A percentile compares a stretch with the other conserved stretches of the same genome.
These are phyloP conservation scores for Cordyceps tenuipes DNA, from an alignment of 2,329 filamentous ascomycete genomes.

Conservation along the genomic window DNA sequence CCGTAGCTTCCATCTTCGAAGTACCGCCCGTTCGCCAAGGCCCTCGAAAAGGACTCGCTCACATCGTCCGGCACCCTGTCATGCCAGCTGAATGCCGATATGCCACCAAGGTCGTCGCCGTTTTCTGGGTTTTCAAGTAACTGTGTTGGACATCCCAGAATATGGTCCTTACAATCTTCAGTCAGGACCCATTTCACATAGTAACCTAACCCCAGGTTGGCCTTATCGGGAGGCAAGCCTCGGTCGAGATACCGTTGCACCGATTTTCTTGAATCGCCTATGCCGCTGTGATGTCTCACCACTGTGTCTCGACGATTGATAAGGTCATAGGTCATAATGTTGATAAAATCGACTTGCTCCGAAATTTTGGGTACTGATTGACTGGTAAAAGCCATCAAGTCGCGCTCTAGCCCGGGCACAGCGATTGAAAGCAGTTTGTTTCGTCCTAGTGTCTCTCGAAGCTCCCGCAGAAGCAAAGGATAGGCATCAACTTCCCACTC, in stretches of 20 bases:
- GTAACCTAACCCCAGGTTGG: constrained; percentile 59
- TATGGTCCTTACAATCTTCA: constrained; percentile 30
- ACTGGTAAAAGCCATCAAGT: constrained; percentile 60
- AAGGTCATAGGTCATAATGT: constrained; percentile 61
- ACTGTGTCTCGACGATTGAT: constrained; percentile 59
- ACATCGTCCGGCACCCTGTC: constrained; percentile 46
- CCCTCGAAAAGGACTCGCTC: constrained; percentile 47
- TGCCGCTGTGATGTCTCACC: constrained; percentile 58
- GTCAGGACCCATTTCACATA: constrained; percentile 58
- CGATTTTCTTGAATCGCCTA: constrained; percentile 44
- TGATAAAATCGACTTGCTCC: constrained; percentile 55
- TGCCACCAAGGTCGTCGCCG: constrained; percentile 49
- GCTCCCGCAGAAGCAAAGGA: constrained; percentile 49
- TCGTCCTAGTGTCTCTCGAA: constrained; percentile 48
- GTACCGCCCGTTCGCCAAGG: constrained; percentile 42
- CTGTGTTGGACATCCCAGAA: constrained; percentile 47
- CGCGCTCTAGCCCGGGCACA: constrained; percentile 53
- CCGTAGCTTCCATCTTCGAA: constrained; percentile 57
- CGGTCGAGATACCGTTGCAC: constrained; percentile 52
- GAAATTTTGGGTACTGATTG: constrained; percentile 51
- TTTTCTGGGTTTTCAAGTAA: constrained; percentile 49
- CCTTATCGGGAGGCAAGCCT: constrained; percentile 41
- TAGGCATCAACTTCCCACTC: constrained; percentile 55
- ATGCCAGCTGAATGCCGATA: constrained; percentile 53
- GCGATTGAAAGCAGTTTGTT: constrained; percentile 58